Evolutionary conservation across 495 filamentous ascomycete species (phyloP), one percentile per base, ranked within the genome.

Genomic region (Penicillium robsamsonii): DNA sequence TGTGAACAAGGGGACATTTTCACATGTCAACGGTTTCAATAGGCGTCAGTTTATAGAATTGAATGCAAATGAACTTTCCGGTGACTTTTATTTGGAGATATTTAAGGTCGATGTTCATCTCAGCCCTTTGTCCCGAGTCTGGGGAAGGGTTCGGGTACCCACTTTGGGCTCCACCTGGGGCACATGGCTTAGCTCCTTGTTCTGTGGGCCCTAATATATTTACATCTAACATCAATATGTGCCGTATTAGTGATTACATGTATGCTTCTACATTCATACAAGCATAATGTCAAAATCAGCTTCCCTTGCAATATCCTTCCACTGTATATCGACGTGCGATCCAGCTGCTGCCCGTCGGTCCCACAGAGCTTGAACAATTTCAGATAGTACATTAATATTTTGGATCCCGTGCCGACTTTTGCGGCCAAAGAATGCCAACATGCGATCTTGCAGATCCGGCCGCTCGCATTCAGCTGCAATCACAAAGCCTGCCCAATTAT

Each of bases 241-340:
- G 33, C 9, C 13, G 5, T 9, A 37, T 37, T 10, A 13, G 12
- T 13, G 11, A 37, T 38, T 9, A 17, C 6, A 38, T 8, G n/a
- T 35, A 17, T 38, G 15, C 8, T 8, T 38, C 15, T 17, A 38
- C 9, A 38, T 43, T 53, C 54, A 67, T 40, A 68, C 65, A 33
- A 68, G 55, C 65, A 68, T 68, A 11, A 68, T 61, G 46, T 68
- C 65, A 37, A 61, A 68, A 25, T 68, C 65, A 4, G 63, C 56
- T 25, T 68, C 57, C 15, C 58, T 59, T 9, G 60, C 66, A 47
- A 68, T 55, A n/a, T 68, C 63, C 24, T 68, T 60, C 66, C 66
- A 68, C 7, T 61, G 53, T 20, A 68, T 58, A 46, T 68, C 66
- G 11, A 40, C 31, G 11, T 22, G 51, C 11, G 49, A 53, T 20